Evolutionary conservation across 768 basidiomycete species (phyloP), one percentile per base, ranked within the genome.

Genomic region (Trametes elegans): DNA sequence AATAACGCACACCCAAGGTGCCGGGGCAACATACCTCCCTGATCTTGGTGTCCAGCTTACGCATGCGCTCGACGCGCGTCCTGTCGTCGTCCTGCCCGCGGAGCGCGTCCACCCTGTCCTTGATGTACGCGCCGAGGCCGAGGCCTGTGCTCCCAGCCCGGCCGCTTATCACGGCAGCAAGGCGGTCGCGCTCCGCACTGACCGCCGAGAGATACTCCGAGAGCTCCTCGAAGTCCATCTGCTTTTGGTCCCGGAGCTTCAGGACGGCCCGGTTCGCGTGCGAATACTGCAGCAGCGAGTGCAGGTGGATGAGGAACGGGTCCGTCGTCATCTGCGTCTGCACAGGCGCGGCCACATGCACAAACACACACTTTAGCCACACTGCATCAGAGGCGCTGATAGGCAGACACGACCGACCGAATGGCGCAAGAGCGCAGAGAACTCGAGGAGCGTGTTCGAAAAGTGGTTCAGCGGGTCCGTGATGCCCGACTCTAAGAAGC

Each of bases 391-490:
- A 18, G 21, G 21, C 7, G 16, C n/a, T n/a, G n/a, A n/a, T n/a
- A n/a, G n/a, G n/a, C n/a, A n/a, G n/a, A 34, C 9, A n/a, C 35
- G 23, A 64, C 80, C 19, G 71, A 93, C 94, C 62, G 83, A 82
- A 66, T 96, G 91, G 50, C 93, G 85, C 34, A 95, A 70, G 19
- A 96, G 73, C 0, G 93, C 88, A 2, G 95, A 97, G 68, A 98
- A 98, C 69, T 98, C 95, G 32, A 98, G 79, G 49, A 99, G 77
- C 1, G 93, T 94, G 68, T 96, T 95, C 27, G 96, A 97, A 63
- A 98, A 98, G 68, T 96, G 88, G 66, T 96, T 96, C 62, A 99
- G 75, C 1, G 93, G 95, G 66, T 99, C 97, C 41, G 97, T 99
- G 61, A 99, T 99, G 34, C 97, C 97, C 59, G 91, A 93, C 72